Evolutionary conservation across 1,284 basidiomycete species (phyloP).

Genomic region (Coriolopsis trogii): DNA sequence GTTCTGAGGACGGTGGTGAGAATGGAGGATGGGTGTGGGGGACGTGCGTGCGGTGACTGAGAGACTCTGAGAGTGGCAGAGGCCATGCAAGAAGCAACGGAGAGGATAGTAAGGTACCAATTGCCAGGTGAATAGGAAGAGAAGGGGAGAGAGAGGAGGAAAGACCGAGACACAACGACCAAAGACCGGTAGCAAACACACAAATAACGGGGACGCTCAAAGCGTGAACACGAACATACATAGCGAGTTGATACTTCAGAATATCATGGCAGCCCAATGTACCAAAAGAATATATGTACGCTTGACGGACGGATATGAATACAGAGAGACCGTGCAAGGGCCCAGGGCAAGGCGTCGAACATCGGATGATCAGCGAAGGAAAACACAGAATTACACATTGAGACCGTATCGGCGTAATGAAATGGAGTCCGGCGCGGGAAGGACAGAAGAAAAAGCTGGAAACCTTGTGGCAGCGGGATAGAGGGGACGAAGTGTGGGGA

Average conservation of each 20-base stretch:
- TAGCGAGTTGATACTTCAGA: no score
- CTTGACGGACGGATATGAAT: constrained; percentile 20
- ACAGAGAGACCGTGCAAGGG: constrained; percentile 11
- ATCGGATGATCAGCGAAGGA: background rate
- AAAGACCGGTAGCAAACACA: no score
- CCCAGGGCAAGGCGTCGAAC: constrained; percentile 5
- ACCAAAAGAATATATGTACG: constrained; percentile 24
- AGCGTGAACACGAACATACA: background rate
- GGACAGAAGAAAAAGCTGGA: no score
- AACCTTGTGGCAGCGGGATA: no score
- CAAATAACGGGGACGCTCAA: no score
- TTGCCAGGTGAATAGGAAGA: no score
- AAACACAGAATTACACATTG: background rate
- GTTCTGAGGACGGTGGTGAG: no score
- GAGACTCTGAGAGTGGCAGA: constrained; percentile 3
- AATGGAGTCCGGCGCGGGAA: no score
- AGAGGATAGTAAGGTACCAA: constrained; percentile 13
- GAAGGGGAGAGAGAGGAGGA: background rate
- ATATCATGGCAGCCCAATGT: no score
- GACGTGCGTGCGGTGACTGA: constrained; percentile 15
- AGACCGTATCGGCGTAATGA: no score
- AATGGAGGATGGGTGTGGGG: background rate
- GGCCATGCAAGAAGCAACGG: constrained; percentile 21
- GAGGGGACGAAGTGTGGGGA: background rate
- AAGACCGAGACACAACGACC: background rate